Conservation (phyloP, 257 asterid species). For the Vinca minor region DNA sequence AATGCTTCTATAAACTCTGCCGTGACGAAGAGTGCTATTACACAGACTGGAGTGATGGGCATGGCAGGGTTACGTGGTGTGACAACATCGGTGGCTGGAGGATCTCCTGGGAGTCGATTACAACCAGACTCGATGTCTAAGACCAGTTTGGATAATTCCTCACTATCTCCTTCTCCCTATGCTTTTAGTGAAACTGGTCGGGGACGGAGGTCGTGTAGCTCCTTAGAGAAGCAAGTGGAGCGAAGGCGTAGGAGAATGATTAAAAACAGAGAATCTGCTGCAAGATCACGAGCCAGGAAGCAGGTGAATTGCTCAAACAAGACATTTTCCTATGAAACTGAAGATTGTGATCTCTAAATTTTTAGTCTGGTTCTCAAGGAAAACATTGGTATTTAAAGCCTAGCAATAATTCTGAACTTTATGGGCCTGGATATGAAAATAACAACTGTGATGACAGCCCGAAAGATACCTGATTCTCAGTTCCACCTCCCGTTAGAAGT, state of each 20-base stretch:
- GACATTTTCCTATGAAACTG: background rate
- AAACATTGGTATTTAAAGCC: too few species aligned
- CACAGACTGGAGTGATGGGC: conserved; percentile 23
- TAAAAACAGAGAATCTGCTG: conserved; percentile 49
- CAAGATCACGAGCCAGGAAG: conserved; percentile 53
- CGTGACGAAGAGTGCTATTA: conserved; percentile 34
- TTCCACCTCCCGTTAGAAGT: background rate
- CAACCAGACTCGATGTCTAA: conserved; percentile 37
- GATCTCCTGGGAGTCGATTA: conserved; percentile 51
- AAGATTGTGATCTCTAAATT: too few species aligned
- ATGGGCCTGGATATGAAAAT: background rate
- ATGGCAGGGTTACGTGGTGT: conserved; percentile 43
- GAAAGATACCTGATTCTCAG: background rate
- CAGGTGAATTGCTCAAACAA: conserved; percentile 52
- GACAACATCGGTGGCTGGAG: conserved; percentile 33
- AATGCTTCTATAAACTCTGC: conserved; percentile 30
- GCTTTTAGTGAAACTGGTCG: conserved; percentile 46
- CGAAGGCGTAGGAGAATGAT: conserved; percentile 49
- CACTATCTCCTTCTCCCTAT: conserved; percentile 64
- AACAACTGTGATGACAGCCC: background rate
- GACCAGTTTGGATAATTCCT: conserved; percentile 41
- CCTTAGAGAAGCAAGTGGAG: conserved; percentile 46
- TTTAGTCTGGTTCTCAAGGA: too few species aligned
- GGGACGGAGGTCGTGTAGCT: conserved; percentile 32
- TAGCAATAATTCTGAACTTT: too few species aligned